Percentiles rank a stretch among this genome's conserved stretches.
Evolutionary conservation across 371 early-diverging fungal genomes (phyloP).

Genomic region (Rhizopus arrhizus): DNA sequence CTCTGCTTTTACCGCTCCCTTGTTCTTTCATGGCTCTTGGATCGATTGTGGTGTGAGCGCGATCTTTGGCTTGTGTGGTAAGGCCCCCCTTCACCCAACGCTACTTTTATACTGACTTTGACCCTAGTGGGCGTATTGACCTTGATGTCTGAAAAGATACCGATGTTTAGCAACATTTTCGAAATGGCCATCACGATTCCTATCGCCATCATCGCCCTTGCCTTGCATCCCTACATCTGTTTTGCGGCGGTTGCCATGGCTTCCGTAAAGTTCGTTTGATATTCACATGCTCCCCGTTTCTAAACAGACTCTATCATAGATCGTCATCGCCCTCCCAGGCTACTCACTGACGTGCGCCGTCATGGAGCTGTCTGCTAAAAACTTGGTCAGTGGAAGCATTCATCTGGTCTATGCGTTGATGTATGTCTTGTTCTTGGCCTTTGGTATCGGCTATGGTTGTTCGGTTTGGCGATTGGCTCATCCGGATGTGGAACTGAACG

Average conservation of each 20-base stretch:
- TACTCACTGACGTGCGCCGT: conserved; percentile 71
- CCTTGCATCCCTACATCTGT: conserved; percentile 53
- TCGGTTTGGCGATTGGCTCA: conserved; percentile 35
- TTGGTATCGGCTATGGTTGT: conserved; percentile 74
- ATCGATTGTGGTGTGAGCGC: conserved; percentile 60
- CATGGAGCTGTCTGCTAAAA: conserved; percentile 80
- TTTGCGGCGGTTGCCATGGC: conserved; percentile 62
- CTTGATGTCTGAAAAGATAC: conserved; percentile 61
- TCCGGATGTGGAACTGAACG: conserved; percentile 13
- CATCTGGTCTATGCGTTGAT: conserved; percentile 74
- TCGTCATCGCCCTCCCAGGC: conserved; percentile 71
- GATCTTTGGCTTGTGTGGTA: conserved; percentile 56
- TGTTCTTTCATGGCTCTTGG: conserved; percentile 71
- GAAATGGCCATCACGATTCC: conserved; percentile 66
- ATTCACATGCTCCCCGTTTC: too few relatives aligned
- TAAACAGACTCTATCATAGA: conserved; percentile 17
- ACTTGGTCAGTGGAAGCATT: conserved; percentile 79
- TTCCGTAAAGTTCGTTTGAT: conserved; percentile 30
- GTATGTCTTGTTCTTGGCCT: conserved; percentile 72
- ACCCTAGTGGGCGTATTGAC: conserved; percentile 57
- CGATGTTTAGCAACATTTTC: conserved; percentile 67
- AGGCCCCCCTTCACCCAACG: conserved; percentile 3
- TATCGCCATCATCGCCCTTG: conserved; percentile 60
- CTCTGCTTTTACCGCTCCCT: conserved; percentile 62
- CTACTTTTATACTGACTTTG: too few relatives aligned